phyloP scores from a whole-genome alignment of 257 asterid genomes.

The Penstemon davidsonii region DNA sequence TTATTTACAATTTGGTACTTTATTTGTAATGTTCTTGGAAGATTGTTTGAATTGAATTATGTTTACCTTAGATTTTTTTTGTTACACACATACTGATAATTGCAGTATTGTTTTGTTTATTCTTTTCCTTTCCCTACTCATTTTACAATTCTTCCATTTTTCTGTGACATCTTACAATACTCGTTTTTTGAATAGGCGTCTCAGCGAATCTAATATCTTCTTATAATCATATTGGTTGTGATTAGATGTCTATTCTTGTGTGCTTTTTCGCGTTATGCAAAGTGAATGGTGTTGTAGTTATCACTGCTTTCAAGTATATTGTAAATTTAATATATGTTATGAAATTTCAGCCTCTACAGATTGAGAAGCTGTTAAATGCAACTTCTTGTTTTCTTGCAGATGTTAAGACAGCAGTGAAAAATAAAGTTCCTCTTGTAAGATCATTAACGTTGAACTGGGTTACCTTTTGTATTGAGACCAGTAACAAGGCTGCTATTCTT shows the following conservation, averaged over 20 bases:
- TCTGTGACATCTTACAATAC: slow-evolving; percentile 14
- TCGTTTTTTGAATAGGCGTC: not conserved
- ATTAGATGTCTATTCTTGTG: not conserved
- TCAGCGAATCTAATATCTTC: slow-evolving; percentile 15
- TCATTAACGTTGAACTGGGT: slow-evolving; percentile 92
- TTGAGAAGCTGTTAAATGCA: slow-evolving; percentile 18
- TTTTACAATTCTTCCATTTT: not conserved
- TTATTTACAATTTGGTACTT: slow-evolving; percentile 10
- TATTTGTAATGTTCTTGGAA: slow-evolving; percentile 1
- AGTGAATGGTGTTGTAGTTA: slow-evolving; percentile 7
- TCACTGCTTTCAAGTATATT: slow-evolving; percentile 22
- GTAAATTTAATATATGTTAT: slow-evolving; percentile 3
- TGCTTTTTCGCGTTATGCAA: slow-evolving; percentile 7
- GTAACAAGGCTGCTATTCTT: slow-evolving; percentile 79
- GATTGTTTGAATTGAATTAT: not conserved
- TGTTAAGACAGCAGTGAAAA: slow-evolving; percentile 85
- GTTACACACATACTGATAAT: slow-evolving; percentile 11
- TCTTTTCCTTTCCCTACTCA: not conserved
- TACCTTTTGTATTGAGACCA: slow-evolving; percentile 93
- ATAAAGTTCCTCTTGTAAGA: slow-evolving; percentile 97
- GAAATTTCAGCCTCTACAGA: not conserved
- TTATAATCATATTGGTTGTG: slow-evolving; percentile 4
- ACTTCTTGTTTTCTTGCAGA: slow-evolving; percentile 56
- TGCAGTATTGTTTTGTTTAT: not conserved
- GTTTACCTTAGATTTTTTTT: not conserved